Conservation (phyloP, 441 rosid genomes). For the Adansonia madagascariensis region DNA sequence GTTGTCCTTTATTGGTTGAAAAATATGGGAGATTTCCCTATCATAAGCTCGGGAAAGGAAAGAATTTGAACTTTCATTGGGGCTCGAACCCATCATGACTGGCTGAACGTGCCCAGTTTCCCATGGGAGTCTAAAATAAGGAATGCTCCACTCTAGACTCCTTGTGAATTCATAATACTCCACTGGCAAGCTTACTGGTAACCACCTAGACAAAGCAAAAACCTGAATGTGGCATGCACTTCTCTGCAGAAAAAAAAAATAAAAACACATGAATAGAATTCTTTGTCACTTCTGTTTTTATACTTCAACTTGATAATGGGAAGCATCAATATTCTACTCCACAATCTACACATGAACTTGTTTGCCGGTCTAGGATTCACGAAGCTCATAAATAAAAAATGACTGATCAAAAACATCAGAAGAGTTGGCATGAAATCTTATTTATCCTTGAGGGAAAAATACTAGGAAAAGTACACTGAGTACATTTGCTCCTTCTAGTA, state of each 20-base stretch:
- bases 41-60: slow-evolving; percentile 38
- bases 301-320: not conserved
- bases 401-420: not conserved
- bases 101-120: slow-evolving; percentile 61
- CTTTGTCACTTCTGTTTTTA: not conserved
- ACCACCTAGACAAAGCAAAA: slow-evolving; percentile 87
- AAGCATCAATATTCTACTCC: not conserved
- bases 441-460: not conserved
- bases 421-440: slow-evolving; percentile 12
- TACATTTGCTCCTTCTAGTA: not conserved
- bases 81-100: slow-evolving; percentile 61
- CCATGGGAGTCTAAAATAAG: slow-evolving; percentile 93
- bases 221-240: slow-evolving; percentile 84
- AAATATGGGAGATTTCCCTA: slow-evolving; percentile 29
- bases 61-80: slow-evolving; percentile 49
- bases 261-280: not conserved
- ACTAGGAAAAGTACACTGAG: not conserved
- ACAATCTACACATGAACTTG: not conserved
- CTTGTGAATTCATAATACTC: slow-evolving; percentile 78
- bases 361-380: not conserved
- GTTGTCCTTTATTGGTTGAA: slow-evolving; percentile 35
- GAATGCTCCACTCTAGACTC: slow-evolving; percentile 84
- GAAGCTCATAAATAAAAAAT: not conserved
- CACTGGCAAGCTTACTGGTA: slow-evolving; percentile 67
- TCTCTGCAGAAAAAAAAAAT: slow-evolving; percentile 54